phyloP scores from a whole-genome alignment of 371 early-diverging fungal species.

The Mucor lusitanicus region DNA sequence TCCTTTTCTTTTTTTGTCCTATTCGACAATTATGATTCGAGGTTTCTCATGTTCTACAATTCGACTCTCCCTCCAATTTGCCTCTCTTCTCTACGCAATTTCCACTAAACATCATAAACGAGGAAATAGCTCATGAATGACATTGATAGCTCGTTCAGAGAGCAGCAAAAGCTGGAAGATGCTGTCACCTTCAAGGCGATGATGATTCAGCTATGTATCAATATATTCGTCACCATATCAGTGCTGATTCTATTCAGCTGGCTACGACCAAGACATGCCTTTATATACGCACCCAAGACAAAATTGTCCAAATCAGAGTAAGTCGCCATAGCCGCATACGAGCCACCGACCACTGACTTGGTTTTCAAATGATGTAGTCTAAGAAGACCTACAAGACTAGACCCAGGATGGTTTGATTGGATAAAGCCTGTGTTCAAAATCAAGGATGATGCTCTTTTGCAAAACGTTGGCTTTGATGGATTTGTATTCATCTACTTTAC shows the following conservation, averaged over 20 bases:
- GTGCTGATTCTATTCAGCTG: conserved; percentile 41
- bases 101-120: background rate
- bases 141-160: conserved; percentile 24
- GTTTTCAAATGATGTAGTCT: background rate
- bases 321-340: conserved; percentile 1
- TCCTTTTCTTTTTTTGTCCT: background rate
- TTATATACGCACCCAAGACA: conserved; percentile 49
- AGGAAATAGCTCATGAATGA: conserved; percentile 6
- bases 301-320: conserved; percentile 41
- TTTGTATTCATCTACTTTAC: conserved; percentile 77
- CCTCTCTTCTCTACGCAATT: background rate
- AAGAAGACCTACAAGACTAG: conserved; percentile 2
- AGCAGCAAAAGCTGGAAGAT: conserved; percentile 35
- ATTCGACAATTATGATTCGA: background rate
- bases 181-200: conserved; percentile 34
- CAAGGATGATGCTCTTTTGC: conserved; percentile 62
- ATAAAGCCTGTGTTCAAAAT: conserved; percentile 57
- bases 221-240: conserved; percentile 41
- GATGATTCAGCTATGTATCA: conserved; percentile 46
- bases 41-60: background rate
- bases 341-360: background rate
- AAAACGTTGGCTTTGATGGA: conserved; percentile 74
- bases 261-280: conserved; percentile 44
- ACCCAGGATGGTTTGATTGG: conserved; percentile 61
- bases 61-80: background rate